Evolutionary conservation across 2,329 filamentous ascomycete species (phyloP), one percentile per base, ranked within the genome.

Genomic region (Trichoderma sp.): DNA sequence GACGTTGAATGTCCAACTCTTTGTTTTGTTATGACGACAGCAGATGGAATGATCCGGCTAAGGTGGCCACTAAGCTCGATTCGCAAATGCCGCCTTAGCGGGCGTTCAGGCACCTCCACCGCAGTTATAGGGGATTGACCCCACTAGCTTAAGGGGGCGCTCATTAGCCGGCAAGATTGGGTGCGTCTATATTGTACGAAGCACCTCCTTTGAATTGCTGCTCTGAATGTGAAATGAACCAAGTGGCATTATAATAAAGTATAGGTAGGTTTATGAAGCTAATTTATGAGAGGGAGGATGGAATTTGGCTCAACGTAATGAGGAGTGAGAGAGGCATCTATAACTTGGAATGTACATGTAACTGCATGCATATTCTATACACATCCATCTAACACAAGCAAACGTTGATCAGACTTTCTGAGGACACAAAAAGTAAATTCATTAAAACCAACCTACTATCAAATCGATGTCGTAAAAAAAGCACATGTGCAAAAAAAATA

Each of bases 1-100:
- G n/a, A 22, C 19, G 42, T 48, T 48, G n/a, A 22, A 48, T 22
- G 42, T 37, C 19, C 17, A 2, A 19, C 13, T 32, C 25, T 32
- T 54, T 60, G 22, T 45, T 13, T 35, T 50, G 45, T 39, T 53
- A 22, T 45, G 29, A 56, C 25, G 63, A 57, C 39, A 48, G 19
- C 45, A 66, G 12, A 48, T 17, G 19, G 37, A 22, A 32, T 19
- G 37, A 42, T 56, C 22, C 29, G 65, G 65, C 56, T 56, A 35
- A 67, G 65, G 65, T 61, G 58, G 60, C 56, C 64, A 67, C 64
- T 67, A 56, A 45, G 48, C n/a, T 50, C 29, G 13, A 56, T 25
- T 50, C 29, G 13, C 35, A 53, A 53, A n/a, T 32, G 39, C 29
- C 58, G 58, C 58, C 39, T 50, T 50, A 35, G 42, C 13, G 15